A percentile compares a stretch with the other conserved stretches of the same genome.
Conservation (phyloP, 2,329 filamentous ascomycete species). For the Colletotrichum gloeosporioides region DNA sequence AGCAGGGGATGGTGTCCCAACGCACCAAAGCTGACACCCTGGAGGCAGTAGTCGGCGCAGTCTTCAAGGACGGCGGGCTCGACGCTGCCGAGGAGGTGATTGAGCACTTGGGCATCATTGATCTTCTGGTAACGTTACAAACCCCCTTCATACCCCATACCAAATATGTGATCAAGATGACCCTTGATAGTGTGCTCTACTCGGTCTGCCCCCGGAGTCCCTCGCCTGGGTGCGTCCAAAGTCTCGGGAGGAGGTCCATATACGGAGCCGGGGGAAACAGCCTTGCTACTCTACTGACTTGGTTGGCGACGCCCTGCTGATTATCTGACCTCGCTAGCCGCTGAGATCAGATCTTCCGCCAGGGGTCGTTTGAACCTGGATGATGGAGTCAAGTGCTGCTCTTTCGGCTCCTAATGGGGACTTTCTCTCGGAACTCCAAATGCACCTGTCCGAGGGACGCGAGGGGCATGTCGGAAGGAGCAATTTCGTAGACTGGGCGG, state of each 20-base stretch:
- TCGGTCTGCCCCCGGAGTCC: neutral
- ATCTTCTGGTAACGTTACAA: neutral
- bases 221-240: rapidly evolving
- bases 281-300: neutral
- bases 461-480: neutral
- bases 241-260: rapidly evolving
- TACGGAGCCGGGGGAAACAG: neutral
- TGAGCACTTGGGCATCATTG: neutral
- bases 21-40: neutral
- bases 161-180: neutral
- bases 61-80: neutral
- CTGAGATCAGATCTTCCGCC: neutral
- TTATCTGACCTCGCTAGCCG: neutral
- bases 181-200: neutral
- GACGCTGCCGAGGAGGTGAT: neutral
- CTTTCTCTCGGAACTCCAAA: rapidly evolving
- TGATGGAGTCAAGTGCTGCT: neutral
- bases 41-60: neutral
- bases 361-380: neutral
- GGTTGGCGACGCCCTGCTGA: neutral
- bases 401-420: neutral
- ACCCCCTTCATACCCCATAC: rapidly evolving
- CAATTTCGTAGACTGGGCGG: neutral
- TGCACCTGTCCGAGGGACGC: neutral
- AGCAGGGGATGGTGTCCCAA: neutral